Evolutionary conservation across 2,329 filamentous ascomycete genomes (phyloP).

Genomic region (Mollisia scopiformis): DNA sequence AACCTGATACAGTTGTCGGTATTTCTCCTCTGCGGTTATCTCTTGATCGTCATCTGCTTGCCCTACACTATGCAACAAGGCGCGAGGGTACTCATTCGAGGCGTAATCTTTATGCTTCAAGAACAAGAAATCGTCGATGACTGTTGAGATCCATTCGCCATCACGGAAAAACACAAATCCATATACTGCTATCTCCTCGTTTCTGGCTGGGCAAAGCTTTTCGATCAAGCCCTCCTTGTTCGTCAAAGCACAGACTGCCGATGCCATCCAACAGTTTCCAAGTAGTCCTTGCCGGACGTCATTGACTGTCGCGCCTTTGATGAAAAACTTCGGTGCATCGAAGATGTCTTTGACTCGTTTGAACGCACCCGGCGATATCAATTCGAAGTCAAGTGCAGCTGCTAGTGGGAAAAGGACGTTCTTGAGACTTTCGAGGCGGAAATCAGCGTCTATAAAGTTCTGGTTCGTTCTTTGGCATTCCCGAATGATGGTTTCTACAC

Average conservation of each 20-base stretch:
- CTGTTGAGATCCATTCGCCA: slow-evolving; percentile 87
- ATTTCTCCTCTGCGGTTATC: slow-evolving; percentile 60
- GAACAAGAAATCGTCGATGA: slow-evolving; percentile 89
- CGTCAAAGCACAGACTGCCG: slow-evolving; percentile 65
- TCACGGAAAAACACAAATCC: slow-evolving; percentile 87
- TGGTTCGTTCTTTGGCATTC: slow-evolving; percentile 78
- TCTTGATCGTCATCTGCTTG: not conserved
- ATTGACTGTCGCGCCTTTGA: slow-evolving; percentile 66
- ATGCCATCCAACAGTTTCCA: slow-evolving; percentile 87
- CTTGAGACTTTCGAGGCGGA: no score
- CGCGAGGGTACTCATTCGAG: not conserved
- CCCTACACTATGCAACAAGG: not conserved
- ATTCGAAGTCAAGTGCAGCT: no score
- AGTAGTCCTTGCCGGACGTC: slow-evolving; percentile 79
- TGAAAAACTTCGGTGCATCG: slow-evolving; percentile 72
- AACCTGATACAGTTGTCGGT: not conserved
- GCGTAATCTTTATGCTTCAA: slow-evolving; percentile 77
- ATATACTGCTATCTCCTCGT: slow-evolving; percentile 74
- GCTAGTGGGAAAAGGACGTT: no score
- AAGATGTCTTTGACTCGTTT: slow-evolving; percentile 75
- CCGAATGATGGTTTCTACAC: slow-evolving; percentile 61
- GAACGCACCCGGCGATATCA: slow-evolving; percentile 40
- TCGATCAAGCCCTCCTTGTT: slow-evolving; percentile 44
- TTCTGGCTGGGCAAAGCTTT: slow-evolving; percentile 41
- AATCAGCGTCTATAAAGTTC: slow-evolving; percentile 84